Evolutionary conservation across 805 yeast species (phyloP), one percentile per base, ranked within the genome.

Genomic region (Babjeviella inositovora): DNA sequence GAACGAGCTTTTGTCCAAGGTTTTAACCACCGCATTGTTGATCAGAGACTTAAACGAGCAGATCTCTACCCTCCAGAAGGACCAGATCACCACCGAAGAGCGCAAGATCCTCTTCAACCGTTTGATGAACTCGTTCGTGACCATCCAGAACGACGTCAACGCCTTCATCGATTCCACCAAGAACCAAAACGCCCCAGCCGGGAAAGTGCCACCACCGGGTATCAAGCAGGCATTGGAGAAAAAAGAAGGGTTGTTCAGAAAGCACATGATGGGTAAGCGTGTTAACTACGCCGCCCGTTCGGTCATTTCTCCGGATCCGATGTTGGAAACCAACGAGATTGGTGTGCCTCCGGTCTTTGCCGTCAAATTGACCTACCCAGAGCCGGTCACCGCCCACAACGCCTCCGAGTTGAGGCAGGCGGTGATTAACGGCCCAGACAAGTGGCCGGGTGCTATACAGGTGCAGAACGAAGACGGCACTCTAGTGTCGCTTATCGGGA

Each of bases 201-300:
- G 76, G 8, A 68, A 72, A 32, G 51, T 67, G 23, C 85, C 95
- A 13, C 65, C 69, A 18, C 99, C 99, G 3, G 99, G 99, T 57
- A 70, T 90, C 40, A 90, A 90, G 47, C 98, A 90, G 59, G 93
- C 94, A 7, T 61, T 90, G 42, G 99, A 90, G 52, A 87, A 90
- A 71, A 90, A 90, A 48, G 99, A 90, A 53, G 99, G 99, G 46
- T 61, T 87, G 33, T 90, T 90, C 62, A 71, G 99, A 60, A 90
- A 87, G 47, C 94, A 90, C 45, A 90, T 90, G 98, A 90, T 90
- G 99, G 99, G 99, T 47, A 90, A 90, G 62, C 84, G 99, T 61
- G 99, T 90, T 29, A 92, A 90, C 49, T 87, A 81, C 43, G 95
- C 97, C 25, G 98, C 98, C 24, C 82, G 99, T 55, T 87, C 98